A percentile compares a stretch with the other conserved stretches of the same genome.
Conservation (phyloP, 169 alveolate species). For the Babesia gibsoni region DNA sequence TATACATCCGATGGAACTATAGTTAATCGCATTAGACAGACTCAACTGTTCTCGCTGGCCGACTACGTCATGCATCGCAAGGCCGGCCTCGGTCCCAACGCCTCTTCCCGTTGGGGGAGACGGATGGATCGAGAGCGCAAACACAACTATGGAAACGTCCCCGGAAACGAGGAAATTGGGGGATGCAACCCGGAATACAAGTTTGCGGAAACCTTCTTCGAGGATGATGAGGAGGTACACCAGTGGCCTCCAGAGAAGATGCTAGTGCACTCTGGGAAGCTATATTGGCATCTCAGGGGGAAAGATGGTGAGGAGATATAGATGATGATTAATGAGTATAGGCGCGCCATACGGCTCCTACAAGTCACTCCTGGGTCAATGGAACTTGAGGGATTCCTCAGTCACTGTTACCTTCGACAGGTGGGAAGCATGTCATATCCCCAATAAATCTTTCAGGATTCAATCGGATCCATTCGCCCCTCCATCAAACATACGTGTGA, state of each 20-base stretch:
- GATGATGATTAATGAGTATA: neutral
- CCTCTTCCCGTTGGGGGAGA: conserved; percentile 60
- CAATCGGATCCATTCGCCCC: conserved; percentile 79
- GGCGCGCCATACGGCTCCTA: conserved; percentile 67
- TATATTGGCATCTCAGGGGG: conserved; percentile 1
- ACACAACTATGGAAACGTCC: conserved; percentile 56
- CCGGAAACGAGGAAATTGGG: conserved; percentile 54
- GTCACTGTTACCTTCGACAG: conserved; percentile 32
- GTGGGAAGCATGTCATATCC: neutral
- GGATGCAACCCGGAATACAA: conserved; percentile 64
- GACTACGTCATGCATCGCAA: conserved; percentile 56
- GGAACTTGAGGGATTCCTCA: conserved; percentile 50
- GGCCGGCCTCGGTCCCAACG: conserved; percentile 43
- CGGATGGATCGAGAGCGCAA: conserved; percentile 41
- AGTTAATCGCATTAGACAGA: too few species aligned
- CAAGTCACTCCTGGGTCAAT: conserved; percentile 58
- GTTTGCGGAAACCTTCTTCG: conserved; percentile 55
- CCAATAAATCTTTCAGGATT: conserved; percentile 41
- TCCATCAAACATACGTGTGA: conserved; percentile 67
- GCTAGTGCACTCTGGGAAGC: conserved; percentile 21
- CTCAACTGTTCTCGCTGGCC: conserved; percentile 11
- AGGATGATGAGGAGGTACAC: conserved; percentile 40
- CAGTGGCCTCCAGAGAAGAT: conserved; percentile 54
- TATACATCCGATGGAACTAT: too few species aligned
- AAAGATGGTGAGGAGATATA: conserved; percentile 3